Base-by-base conservation (phyloP, 306 rosid species). In the Bauhinia variegata region DNA sequence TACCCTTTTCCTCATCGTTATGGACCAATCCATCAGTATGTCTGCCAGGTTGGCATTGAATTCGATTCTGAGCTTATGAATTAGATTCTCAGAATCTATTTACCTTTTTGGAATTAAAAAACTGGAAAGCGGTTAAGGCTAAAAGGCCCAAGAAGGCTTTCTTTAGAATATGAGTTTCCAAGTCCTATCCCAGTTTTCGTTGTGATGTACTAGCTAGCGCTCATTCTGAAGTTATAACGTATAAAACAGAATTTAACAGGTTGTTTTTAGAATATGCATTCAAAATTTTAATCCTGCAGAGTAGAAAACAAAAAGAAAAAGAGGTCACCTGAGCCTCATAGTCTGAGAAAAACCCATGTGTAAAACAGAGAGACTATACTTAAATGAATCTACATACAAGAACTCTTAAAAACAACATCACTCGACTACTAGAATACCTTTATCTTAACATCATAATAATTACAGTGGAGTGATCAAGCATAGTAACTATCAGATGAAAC, bases 221-320 rank as follows among this genome's bases (percentile, higher is more conserved):
- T n/a, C n/a, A n/a, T n/a, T n/a, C n/a, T n/a, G n/a, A n/a, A n/a
- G n/a, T n/a, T n/a, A n/a, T n/a, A n/a, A n/a, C n/a, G n/a, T n/a
- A n/a, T n/a, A n/a, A n/a, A n/a, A n/a, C n/a, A n/a, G n/a, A n/a
- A n/a, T n/a, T 60, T 44, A 18, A 38, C 8, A 61, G 41, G 36
- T 30, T 15, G 48, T 8, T 51, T 41, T 71, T 38, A 11, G 34
- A 15, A 30, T 30, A 51, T 32, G n/a, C 37, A 11, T 15, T 51
- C 69, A 71, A 70, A 51, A 49, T 14, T 41, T 23, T 23, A 23
- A 28, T 8, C 54, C 23, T 7, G 23, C 11, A 30, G 46, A 60
- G 8, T 31, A 32, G 39, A n/a, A 68, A 73, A 32, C 23, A 57
- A n/a, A 55, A 31, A 31, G 49, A 67, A 67, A 19, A 28, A 52